Percentiles rank a stretch among this genome's conserved stretches.
These are phyloP conservation scores for Cetradonia linearis DNA, from an alignment of 495 filamentous ascomycete genomes.

Conservation along the genomic window DNA sequence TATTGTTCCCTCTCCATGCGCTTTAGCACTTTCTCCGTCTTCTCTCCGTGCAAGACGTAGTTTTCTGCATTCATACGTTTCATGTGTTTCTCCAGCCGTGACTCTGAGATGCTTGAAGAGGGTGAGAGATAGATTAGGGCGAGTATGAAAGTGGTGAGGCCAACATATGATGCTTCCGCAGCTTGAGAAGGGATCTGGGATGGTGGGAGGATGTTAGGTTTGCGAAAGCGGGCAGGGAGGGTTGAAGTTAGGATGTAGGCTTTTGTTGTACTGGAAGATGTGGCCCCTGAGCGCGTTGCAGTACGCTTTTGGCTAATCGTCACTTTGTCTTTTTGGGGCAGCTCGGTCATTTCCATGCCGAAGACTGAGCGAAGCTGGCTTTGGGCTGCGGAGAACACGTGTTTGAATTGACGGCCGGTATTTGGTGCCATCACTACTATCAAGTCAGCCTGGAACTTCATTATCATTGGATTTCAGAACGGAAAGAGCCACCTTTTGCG, in stretches of 20 bases:
- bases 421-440: conserved; percentile 34
- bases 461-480: conserved; percentile 24
- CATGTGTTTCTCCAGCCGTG: conserved; percentile 63
- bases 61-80: conserved; percentile 63
- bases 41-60: conserved; percentile 58
- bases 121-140: conserved; percentile 59
- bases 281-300: conserved; percentile 10
- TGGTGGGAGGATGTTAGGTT: conserved; percentile 55
- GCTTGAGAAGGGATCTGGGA: conserved; percentile 50
- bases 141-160: conserved; percentile 68
- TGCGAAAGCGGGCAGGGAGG: conserved; percentile 56
- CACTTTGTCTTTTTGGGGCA: conserved; percentile 69
- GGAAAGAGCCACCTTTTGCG: conserved; percentile 45
- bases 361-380: conserved; percentile 52
- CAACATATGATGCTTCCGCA: conserved; percentile 68
- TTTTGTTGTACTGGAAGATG: conserved; percentile 43
- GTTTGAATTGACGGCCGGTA: conserved; percentile 48
- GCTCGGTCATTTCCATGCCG: conserved; percentile 78
- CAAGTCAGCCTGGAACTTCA: neutral
- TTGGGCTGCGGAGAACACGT: conserved; percentile 60
- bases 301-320: conserved; percentile 63
- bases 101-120: conserved; percentile 61
- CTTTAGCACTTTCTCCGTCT: conserved; percentile 64
- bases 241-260: conserved; percentile 65
- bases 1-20: conserved; percentile 76